phyloP scores from a whole-genome alignment of 2,329 filamentous ascomycete genomes.

The Colletotrichum gigasporum region DNA sequence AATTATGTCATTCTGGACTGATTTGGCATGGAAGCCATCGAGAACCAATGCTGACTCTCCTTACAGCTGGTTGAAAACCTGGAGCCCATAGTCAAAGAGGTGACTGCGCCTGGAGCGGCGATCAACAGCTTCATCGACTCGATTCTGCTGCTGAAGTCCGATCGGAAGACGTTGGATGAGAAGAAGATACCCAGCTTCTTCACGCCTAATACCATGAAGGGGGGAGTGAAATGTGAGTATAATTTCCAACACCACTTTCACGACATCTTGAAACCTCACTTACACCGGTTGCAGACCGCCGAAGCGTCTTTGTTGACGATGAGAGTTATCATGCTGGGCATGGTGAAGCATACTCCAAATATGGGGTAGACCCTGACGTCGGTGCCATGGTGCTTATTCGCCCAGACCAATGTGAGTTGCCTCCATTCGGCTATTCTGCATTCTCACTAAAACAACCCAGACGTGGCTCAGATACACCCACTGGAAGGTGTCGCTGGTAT shows the following conservation, averaged over 20 bases:
- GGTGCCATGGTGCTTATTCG: conserved; percentile 69
- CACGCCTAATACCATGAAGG: not conserved
- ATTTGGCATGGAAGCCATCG: not conserved
- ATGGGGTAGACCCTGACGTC: conserved; percentile 62
- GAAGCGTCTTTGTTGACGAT: conserved; percentile 65
- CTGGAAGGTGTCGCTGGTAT: too few species aligned
- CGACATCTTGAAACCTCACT: too few species aligned
- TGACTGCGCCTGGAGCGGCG: not conserved
- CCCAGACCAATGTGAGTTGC: conserved; percentile 75
- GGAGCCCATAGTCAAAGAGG: not conserved
- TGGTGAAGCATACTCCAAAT: conserved; percentile 61
- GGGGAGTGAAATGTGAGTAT: conserved; percentile 4
- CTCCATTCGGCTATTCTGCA: too few species aligned
- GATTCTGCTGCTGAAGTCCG: conserved; percentile 4
- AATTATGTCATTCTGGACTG: not conserved
- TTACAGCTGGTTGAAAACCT: not conserved
- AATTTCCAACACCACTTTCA: too few species aligned
- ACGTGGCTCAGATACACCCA: too few species aligned
- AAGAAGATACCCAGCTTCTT: conserved; percentile 3
- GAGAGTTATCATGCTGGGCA: conserved; percentile 61
- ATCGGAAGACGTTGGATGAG: not conserved
- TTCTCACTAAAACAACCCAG: too few species aligned
- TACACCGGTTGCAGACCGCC: conserved; percentile 17
- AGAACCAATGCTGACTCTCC: not conserved
- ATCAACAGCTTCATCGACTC: not conserved